These are phyloP conservation scores for Syzygium aromaticum DNA, from an alignment of 345 rosid genomes.

Conservation along the genomic window DNA sequence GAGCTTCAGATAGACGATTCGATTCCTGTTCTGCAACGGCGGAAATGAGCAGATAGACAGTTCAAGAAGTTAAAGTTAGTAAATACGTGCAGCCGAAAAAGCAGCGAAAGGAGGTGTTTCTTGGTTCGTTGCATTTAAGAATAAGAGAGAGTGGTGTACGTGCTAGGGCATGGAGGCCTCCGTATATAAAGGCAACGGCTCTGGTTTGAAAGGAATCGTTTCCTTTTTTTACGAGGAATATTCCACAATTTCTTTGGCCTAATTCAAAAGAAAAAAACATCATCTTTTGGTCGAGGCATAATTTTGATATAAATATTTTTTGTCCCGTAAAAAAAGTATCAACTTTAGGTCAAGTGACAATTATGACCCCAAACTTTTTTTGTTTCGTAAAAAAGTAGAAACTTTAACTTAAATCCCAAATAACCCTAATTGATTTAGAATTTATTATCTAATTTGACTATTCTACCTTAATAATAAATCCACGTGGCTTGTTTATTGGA, in stretches of 20 bases:
- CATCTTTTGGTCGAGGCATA: too few relatives aligned
- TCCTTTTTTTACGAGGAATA: background rate
- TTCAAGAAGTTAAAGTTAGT: background rate
- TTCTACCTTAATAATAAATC: too few relatives aligned
- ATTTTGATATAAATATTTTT: too few relatives aligned
- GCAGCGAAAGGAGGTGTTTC: background rate
- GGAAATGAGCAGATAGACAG: background rate
- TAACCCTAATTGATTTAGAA: too few relatives aligned
- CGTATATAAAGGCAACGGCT: background rate
- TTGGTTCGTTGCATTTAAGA: background rate
- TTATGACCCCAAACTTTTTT: too few relatives aligned
- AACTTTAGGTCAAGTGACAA: too few relatives aligned
- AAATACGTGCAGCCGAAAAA: background rate
- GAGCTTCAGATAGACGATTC: background rate
- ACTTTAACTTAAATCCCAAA: too few relatives aligned
- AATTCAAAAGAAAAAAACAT: too few relatives aligned
- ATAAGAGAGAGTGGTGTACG: background rate
- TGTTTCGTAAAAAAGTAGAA: too few relatives aligned
- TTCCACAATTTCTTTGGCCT: background rate
- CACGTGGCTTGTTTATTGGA: too few relatives aligned
- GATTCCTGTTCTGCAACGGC: background rate
- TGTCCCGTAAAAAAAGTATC: too few relatives aligned
- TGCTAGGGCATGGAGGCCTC: background rate
- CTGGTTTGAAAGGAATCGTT: background rate
- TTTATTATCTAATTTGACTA: too few relatives aligned